Base-by-base conservation (phyloP, 805 yeast genomes). In the Candida incommunis region DNA sequence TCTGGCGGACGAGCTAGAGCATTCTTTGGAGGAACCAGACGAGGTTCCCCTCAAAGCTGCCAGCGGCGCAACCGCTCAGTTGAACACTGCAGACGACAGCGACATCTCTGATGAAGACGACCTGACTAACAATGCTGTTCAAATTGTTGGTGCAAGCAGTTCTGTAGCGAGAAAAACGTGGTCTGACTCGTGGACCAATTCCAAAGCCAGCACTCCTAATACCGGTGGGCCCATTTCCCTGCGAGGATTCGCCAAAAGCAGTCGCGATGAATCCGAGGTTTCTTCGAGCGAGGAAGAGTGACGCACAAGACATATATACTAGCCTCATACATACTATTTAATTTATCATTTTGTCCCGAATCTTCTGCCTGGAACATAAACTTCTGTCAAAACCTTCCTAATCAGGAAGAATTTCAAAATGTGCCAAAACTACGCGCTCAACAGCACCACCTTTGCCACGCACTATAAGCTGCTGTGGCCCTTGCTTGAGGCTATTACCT, bases 1-100 rank as follows among this genome's bases (percentile, higher is more conserved):
- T 3, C 42, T 53, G 23, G 56, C 56, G 24, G 52, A 52, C 42
- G 55, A 53, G 40, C 45, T 53, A 5, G 56, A 53, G 31, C 55
- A 50, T 24, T 46, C 53, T 1, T 47, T 53, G 3, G 56, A 50
- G 26, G 53, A 51, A 13, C 27, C 27, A 25, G 27, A 9, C 13
- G 27, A 25, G 7, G 27, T 25, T 7, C 7, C 27, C 7, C 7
- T 9, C 13, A 50, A 51, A 18, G 27, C 7, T 7, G 11, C 27
- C 13, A 13, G 11, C 27, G 13, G 13, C 7, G 27, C 27, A 7
- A 7, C 13, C 11, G 11, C 27, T 7, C 7, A 7, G 7, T 7
- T 25, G 11, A 25, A 25, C 27, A 31, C 5, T 9, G 37, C 9
- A 18, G 18, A 7, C 5, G 37, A 31, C 37, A 31, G 37, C 18